These are phyloP conservation scores for Aquilaria agallochum DNA, from an alignment of 441 rosid genomes.

Conservation along the genomic window DNA sequence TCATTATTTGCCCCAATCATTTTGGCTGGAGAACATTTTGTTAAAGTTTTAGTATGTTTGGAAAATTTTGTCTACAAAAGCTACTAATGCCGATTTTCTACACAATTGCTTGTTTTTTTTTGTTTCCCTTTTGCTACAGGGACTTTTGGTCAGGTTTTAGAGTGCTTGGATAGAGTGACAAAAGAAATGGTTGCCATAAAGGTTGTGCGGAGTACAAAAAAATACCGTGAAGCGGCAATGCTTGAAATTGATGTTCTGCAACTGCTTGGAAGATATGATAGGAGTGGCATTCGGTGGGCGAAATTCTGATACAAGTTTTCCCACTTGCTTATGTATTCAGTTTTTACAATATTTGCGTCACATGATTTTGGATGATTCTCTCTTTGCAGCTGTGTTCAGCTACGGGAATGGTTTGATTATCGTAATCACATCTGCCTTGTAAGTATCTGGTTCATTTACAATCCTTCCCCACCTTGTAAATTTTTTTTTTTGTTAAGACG, in stretches of 20 bases:
- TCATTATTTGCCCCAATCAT: constrained; percentile 1
- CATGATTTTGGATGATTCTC: constrained; percentile 21
- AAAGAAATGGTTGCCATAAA: constrained; percentile 63
- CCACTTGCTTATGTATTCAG: background rate
- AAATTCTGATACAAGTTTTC: constrained; percentile 8
- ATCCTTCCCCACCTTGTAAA: constrained; percentile 22
- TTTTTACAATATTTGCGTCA: background rate
- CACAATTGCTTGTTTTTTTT: too few relatives aligned
- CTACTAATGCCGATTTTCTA: too few relatives aligned
- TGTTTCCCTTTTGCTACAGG: constrained; percentile 25
- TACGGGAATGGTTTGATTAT: constrained; percentile 67
- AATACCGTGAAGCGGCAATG: constrained; percentile 67
- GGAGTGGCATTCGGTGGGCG: constrained; percentile 52
- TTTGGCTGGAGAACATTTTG: background rate
- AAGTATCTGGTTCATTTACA: constrained; percentile 36
- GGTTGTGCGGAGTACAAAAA: constrained; percentile 57
- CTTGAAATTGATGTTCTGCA: constrained; percentile 60
- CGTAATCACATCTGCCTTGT: constrained; percentile 70
- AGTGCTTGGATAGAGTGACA: constrained; percentile 70
- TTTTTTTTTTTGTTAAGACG: constrained; percentile 35
- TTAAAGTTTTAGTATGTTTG: too few relatives aligned
- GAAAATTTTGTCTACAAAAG: too few relatives aligned
- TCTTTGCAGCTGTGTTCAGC: constrained; percentile 64
- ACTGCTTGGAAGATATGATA: constrained; percentile 50
- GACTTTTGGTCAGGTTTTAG: constrained; percentile 69